Percentiles rank a stretch among this genome's conserved stretches.
Evolutionary conservation across 129 eudicot genomes (phyloP).

Genomic region (Arctium lappa): DNA sequence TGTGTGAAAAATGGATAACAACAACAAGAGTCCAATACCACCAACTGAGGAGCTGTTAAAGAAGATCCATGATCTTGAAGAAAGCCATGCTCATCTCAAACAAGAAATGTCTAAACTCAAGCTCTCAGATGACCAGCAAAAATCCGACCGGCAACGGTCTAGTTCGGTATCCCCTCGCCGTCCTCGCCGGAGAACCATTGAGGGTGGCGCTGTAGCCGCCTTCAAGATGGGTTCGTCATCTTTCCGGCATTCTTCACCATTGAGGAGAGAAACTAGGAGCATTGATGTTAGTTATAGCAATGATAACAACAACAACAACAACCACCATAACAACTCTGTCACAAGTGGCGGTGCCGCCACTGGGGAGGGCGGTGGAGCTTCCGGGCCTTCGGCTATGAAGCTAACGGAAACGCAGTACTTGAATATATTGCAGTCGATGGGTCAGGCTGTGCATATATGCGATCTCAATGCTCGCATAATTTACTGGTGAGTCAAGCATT

Average conservation of each 20-base stretch:
- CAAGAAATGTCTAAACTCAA: constrained; percentile 83
- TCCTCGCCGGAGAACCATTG: constrained; percentile 37
- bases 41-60: constrained; percentile 77
- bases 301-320: constrained; percentile 18
- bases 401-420: constrained; percentile 81
- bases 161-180: constrained; percentile 70
- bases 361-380: constrained; percentile 27
- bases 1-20: constrained; percentile 29
- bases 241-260: constrained; percentile 75
- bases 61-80: constrained; percentile 87
- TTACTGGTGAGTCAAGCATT: constrained; percentile 72
- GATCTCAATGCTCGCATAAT: constrained; percentile 54
- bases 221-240: constrained; percentile 60
- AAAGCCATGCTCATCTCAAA: constrained; percentile 75
- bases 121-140: constrained; percentile 41
- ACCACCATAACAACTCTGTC: constrained; percentile 19
- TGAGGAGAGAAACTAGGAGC: constrained; percentile 75
- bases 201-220: constrained; percentile 41
- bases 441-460: constrained; percentile 86
- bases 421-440: constrained; percentile 95
- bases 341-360: neutral
- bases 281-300: constrained; percentile 25
- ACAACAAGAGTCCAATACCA: constrained; percentile 37
- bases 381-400: constrained; percentile 51
- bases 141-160: constrained; percentile 52